phyloP scores from a whole-genome alignment of 2,329 filamentous ascomycete genomes.

The Fusarium sp. region DNA sequence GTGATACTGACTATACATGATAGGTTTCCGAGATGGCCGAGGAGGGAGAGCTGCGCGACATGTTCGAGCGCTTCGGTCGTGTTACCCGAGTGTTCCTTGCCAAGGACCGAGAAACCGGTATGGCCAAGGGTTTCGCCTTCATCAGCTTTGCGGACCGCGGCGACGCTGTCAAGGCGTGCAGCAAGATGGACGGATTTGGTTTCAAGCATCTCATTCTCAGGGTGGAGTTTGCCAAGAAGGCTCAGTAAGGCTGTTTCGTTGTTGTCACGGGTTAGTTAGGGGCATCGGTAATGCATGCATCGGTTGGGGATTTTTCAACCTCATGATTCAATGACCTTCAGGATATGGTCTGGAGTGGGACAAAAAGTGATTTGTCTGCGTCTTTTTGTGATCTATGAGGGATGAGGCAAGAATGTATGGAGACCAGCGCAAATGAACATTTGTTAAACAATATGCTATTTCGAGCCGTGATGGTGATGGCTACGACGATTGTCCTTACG shows the following conservation, averaged over 20 bases:
- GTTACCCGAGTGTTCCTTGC: constrained; percentile 98
- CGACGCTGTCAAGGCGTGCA: constrained; percentile 92
- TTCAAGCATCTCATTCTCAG: constrained; percentile 90
- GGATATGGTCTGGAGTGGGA: constrained; percentile 40
- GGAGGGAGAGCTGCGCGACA: constrained; percentile 93
- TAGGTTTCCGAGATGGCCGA: constrained; percentile 97
- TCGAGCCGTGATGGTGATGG: neutral
- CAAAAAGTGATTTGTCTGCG: constrained; percentile 44
- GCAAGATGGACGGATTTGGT: constrained; percentile 97
- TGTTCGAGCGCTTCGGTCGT: constrained; percentile 97
- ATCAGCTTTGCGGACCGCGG: constrained; percentile 94
- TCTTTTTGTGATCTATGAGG: constrained; percentile 39
- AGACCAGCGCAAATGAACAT: constrained; percentile 19
- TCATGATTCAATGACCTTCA: constrained; percentile 51
- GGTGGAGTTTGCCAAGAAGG: constrained; percentile 90
- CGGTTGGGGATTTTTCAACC: constrained; percentile 45
- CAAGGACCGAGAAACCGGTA: constrained; percentile 95
- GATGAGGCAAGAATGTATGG: constrained; percentile 17
- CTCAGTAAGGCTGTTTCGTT: constrained; percentile 57
- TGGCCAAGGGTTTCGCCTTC: constrained; percentile 99
- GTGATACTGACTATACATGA: constrained; percentile 49
- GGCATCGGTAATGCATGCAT: constrained; percentile 51
- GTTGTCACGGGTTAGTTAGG: constrained; percentile 52
- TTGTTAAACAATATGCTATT: constrained; percentile 2
- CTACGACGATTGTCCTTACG: neutral